Evolutionary conservation across 1,139 yeast species (phyloP), one percentile per base, ranked within the genome.

Genomic region (Candida gigantensis): DNA sequence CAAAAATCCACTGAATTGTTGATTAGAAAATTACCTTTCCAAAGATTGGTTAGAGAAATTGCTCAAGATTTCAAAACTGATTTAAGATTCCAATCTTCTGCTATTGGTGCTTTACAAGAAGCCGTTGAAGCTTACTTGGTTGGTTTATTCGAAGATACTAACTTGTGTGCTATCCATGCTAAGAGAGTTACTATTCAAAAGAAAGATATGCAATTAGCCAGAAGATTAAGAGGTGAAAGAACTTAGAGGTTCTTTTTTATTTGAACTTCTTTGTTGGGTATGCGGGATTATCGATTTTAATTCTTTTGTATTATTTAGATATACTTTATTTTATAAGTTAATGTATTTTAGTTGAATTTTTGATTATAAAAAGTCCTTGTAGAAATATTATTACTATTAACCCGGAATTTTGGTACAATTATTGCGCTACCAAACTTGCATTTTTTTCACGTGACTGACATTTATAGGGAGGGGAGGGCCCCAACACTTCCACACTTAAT

Each of bases 211-310:
- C 96, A 89, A 74, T 84, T 90, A 68, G 97, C 97, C 55, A 89
- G 97, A 81, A 92, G 97, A 84, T 84, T 90, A 69, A 89, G 97
- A 79, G 97, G 97, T 70, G 97, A 84, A 76, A 83, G 92, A 81
- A 77, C 87, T 56, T 81, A 77, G 52, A 13, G n/a, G n/a, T n/a
- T n/a, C n/a, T n/a, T n/a, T n/a, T n/a, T n/a, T n/a, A n/a, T n/a
- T n/a, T n/a, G n/a, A n/a, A n/a, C n/a, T n/a, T n/a, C n/a, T n/a
- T n/a, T n/a, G 11, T 21, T 23, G 11, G 19, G 29, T 9, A 12
- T 10, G 24, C 10, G 32, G 27, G 24, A 24, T 30, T 21, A 14
- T 30, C 11, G 24, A 21, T 30, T 30, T 31, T 25, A 31, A 31
- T 31, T 31, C 34, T 31, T 31, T 31, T 31, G 34, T 31, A 31